These are phyloP conservation scores for Dichotomocladium elegans DNA, from an alignment of 371 early-diverging fungal species.

Conservation along the genomic window DNA sequence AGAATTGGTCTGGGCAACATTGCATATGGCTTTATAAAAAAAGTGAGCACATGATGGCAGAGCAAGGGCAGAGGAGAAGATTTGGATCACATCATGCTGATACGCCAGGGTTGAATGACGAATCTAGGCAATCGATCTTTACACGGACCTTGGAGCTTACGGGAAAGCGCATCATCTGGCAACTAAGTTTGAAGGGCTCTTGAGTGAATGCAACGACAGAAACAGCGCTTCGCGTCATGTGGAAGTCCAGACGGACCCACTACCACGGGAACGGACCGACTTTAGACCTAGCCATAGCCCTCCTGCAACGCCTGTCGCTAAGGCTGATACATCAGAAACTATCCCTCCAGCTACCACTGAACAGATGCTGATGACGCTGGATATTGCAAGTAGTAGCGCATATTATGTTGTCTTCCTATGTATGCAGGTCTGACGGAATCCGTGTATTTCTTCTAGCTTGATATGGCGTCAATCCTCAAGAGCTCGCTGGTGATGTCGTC, in stretches of 20 bases:
- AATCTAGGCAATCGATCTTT: constrained; percentile 24
- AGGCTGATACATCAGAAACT: constrained; percentile 24
- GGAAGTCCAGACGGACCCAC: constrained; percentile 13
- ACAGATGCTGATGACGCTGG: constrained; percentile 36
- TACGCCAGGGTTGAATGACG: too few species aligned
- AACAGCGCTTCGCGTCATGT: constrained; percentile 22
- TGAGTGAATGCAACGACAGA: constrained; percentile 25
- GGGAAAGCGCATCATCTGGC: constrained; percentile 36
- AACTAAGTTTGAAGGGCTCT: constrained; percentile 17
- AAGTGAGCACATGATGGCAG: constrained; percentile 5
- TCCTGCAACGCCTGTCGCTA: neutral
- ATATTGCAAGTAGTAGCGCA: constrained; percentile 25
- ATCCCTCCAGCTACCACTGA: constrained; percentile 40
- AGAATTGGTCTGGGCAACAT: constrained; percentile 30
- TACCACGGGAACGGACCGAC: too few species aligned
- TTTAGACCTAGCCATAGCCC: too few species aligned
- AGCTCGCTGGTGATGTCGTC: constrained; percentile 45
- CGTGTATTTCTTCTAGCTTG: constrained; percentile 1
- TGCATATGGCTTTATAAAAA: constrained; percentile 30
- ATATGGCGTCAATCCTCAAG: constrained; percentile 44
- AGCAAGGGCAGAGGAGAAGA: neutral
- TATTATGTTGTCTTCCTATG: neutral
- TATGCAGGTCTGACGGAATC: neutral
- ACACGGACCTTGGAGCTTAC: constrained; percentile 29
- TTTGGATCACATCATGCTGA: too few species aligned